A percentile compares a stretch with the other conserved stretches of the same genome.
phyloP scores from a whole-genome alignment of 2,329 filamentous ascomycete species.

The Phyllachora maydis region DNA sequence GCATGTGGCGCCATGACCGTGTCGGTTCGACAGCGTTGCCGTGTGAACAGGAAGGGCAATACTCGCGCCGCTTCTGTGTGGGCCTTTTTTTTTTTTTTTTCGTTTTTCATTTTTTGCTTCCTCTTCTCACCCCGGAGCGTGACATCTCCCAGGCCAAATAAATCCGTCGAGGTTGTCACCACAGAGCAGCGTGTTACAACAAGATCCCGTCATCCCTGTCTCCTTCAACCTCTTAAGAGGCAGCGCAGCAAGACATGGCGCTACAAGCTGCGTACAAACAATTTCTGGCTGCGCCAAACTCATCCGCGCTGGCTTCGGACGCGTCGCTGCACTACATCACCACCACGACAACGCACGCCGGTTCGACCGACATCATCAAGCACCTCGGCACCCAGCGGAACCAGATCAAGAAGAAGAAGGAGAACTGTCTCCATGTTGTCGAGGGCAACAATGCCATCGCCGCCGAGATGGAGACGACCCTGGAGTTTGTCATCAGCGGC shows the following conservation, averaged over 20 bases:
- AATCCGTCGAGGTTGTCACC: too few relatives aligned
- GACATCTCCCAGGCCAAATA: neutral
- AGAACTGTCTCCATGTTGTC: constrained; percentile 54
- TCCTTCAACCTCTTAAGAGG: too few relatives aligned
- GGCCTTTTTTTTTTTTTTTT: neutral
- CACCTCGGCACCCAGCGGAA: constrained; percentile 54
- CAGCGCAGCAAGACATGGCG: constrained; percentile 17
- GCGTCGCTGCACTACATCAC: constrained; percentile 75
- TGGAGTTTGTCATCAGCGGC: constrained; percentile 66
- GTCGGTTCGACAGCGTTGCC: too few relatives aligned
- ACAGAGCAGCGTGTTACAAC: too few relatives aligned
- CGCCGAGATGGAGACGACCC: constrained; percentile 59
- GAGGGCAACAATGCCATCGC: constrained; percentile 51
- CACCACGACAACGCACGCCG: constrained; percentile 55
- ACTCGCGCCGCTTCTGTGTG: too few relatives aligned
- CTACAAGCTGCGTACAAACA: constrained; percentile 41
- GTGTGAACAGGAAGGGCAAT: too few relatives aligned
- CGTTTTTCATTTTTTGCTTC: neutral
- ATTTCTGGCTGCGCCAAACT: constrained; percentile 48
- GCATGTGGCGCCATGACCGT: too few relatives aligned
- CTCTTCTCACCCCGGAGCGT: too few relatives aligned
- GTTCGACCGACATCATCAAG: constrained; percentile 59
- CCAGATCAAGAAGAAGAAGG: constrained; percentile 64
- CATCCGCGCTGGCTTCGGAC: constrained; percentile 39
- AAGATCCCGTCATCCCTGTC: too few relatives aligned